Percentiles rank a stretch among this genome's conserved stretches.
Evolutionary conservation across 108 stramenopile species (phyloP).

Genomic region (Skeletonema costatum): DNA sequence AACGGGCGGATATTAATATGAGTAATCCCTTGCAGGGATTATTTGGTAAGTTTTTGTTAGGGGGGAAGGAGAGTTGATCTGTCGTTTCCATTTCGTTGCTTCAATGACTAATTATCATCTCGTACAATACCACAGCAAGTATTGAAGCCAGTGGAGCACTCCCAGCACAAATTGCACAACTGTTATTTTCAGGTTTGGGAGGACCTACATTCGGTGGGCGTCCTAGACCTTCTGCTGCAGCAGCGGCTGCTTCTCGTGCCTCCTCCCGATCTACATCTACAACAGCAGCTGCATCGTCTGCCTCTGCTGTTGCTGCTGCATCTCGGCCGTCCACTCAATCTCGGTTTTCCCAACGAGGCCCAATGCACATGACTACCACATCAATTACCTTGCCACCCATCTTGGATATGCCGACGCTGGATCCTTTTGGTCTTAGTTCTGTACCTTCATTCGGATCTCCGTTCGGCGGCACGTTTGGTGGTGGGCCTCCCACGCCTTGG

Average conservation of each 20-base stretch:
- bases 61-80: no score
- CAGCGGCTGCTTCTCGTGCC: constrained; percentile 10
- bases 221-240: neutral
- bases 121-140: constrained; percentile 8
- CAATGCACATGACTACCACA: neutral
- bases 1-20: constrained; percentile 53
- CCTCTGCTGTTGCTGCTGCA: neutral
- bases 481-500: neutral
- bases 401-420: neutral
- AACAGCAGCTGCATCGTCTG: neutral
- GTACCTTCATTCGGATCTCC: neutral
- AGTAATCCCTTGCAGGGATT: constrained; percentile 33
- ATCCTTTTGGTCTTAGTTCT: neutral
- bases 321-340: neutral
- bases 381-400: neutral
- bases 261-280: neutral
- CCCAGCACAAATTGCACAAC: constrained; percentile 49
- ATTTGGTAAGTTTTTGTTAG: constrained; percentile 20
- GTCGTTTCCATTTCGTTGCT: neutral
- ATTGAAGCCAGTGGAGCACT: constrained; percentile 39
- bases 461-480: neutral
- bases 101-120: neutral
- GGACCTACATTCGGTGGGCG: constrained; percentile 20
- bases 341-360: neutral
- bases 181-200: constrained; percentile 46